These are phyloP conservation scores for Zoysia pacifica DNA, from an alignment of 176 grass and related monocot genomes.

Conservation along the genomic window DNA sequence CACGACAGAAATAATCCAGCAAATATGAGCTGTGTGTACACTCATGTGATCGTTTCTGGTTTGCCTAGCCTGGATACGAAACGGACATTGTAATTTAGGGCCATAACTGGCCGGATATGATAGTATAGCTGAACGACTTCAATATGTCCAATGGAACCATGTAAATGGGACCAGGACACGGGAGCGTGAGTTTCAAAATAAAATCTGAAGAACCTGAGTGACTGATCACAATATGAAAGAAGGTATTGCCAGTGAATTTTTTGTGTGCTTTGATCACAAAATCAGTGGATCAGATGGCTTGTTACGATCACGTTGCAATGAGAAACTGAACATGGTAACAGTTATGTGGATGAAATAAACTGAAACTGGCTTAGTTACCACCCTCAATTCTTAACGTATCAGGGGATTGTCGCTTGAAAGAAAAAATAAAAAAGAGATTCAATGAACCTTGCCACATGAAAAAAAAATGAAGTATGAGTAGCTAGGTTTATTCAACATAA, in stretches of 20 bases:
- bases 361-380: not conserved
- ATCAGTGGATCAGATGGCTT: not conserved
- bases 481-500: not conserved
- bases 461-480: not conserved
- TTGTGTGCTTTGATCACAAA: not conserved
- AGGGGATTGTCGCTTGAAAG: not conserved
- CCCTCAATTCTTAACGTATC: not conserved
- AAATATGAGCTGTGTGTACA: slow-evolving; percentile 15
- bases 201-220: not conserved
- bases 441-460: not conserved
- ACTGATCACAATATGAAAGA: not conserved
- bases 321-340: not conserved
- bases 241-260: not conserved
- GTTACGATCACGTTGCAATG: not conserved
- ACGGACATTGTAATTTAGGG: slow-evolving; percentile 24
- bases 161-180: slow-evolving; percentile 23
- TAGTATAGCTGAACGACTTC: slow-evolving; percentile 41
- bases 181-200: slow-evolving; percentile 19
- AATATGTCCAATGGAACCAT: slow-evolving; percentile 22
- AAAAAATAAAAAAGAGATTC: not conserved
- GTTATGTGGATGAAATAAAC: not conserved
- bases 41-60: slow-evolving; percentile 12
- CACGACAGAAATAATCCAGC: not conserved
- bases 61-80: slow-evolving; percentile 24
- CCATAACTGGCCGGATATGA: slow-evolving; percentile 19